Evolutionary conservation across 768 basidiomycete genomes (phyloP).

Genomic region (Mrakia hoshinonis): DNA sequence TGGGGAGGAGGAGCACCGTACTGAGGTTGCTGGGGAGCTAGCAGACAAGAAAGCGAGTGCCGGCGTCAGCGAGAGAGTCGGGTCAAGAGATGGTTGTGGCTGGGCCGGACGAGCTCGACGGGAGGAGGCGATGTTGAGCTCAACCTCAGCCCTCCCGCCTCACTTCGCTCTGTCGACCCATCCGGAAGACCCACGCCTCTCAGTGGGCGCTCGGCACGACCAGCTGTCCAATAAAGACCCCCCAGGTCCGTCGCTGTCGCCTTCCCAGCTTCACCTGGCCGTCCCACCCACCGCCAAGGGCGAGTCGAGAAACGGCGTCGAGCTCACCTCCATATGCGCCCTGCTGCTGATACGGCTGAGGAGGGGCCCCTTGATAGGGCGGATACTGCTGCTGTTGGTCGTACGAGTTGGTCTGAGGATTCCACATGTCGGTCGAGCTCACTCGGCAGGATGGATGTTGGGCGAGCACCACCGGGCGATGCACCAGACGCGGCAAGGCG

Average conservation of each 20-base stretch:
- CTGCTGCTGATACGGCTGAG: conserved; percentile 16
- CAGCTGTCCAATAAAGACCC: too few species aligned
- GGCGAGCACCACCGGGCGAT: too few species aligned
- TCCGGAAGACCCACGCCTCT: too few species aligned
- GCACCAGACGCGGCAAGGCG: too few species aligned
- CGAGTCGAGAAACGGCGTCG: too few species aligned
- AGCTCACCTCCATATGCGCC: not conserved
- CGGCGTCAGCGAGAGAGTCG: too few species aligned
- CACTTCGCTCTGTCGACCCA: not conserved
- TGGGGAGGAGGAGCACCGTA: not conserved
- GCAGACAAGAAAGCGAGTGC: not conserved
- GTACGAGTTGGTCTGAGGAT: conserved; percentile 7
- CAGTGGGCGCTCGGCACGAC: too few species aligned
- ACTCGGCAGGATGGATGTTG: not conserved
- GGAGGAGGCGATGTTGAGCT: too few species aligned
- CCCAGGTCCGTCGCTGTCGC: too few species aligned
- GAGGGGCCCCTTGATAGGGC: conserved; percentile 26
- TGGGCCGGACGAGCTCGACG: not conserved
- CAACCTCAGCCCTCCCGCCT: too few species aligned
- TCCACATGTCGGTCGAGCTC: not conserved
- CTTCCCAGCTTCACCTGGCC: not conserved
- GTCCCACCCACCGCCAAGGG: not conserved
- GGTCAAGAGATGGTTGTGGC: not conserved
- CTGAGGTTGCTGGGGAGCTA: not conserved
- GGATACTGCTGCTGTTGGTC: conserved; percentile 26